Percentiles rank a stretch among this genome's conserved stretches.
Conservation (phyloP, 257 asterid genomes). For the Solanum clarkiae region DNA sequence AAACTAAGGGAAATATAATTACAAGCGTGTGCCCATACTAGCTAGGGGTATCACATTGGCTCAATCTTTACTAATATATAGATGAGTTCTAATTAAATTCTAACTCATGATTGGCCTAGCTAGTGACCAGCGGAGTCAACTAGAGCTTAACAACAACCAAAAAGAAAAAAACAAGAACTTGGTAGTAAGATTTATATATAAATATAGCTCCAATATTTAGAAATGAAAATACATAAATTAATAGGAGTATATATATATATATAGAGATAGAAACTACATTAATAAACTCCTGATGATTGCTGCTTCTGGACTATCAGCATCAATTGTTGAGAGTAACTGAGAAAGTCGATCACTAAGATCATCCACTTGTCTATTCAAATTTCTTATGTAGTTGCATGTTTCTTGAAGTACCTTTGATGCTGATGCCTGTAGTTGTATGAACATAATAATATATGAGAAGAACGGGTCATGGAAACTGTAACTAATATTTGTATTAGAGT, state of each 20-base stretch:
- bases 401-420: conserved; percentile 89
- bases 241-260: neutral
- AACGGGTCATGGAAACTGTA: neutral
- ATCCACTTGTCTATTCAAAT: conserved; percentile 78
- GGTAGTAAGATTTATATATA: neutral
- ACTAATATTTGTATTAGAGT: neutral
- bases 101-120: neutral
- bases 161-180: neutral
- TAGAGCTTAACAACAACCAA: neutral
- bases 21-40: neutral
- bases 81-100: neutral
- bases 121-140: neutral
- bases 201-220: neutral
- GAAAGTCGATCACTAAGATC: conserved; percentile 88
- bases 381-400: conserved; percentile 85
- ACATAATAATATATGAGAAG: neutral
- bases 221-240: neutral
- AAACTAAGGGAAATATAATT: neutral
- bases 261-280: neutral
- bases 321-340: conserved; percentile 64
- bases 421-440: conserved; percentile 34
- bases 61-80: neutral
- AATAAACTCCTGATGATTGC: conserved; percentile 81
- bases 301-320: conserved; percentile 86
- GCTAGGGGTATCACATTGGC: neutral